Conservation (phyloP, 768 basidiomycete genomes). For the Auriscalpium microsporum region DNA sequence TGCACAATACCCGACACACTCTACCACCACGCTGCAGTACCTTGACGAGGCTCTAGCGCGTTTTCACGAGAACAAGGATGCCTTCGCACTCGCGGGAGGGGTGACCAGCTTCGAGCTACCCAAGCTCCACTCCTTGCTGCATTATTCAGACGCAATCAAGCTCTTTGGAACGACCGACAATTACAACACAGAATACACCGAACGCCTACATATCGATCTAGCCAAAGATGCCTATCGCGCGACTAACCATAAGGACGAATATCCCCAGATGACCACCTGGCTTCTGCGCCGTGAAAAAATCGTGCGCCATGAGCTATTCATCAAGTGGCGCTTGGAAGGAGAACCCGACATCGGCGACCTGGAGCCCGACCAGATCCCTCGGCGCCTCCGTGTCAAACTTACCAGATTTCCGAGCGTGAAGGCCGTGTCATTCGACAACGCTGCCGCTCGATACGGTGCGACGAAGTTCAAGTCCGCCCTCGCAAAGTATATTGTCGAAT, state of each 20-base stretch:
- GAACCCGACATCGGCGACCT: conserved; percentile 25
- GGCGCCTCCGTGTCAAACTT: background rate
- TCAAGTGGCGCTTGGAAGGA: conserved; percentile 17
- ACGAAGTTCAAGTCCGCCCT: conserved; percentile 9
- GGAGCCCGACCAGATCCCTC: background rate
- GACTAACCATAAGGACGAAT: background rate
- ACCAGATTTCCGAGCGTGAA: background rate
- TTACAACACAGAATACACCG: background rate
- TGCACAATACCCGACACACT: background rate
- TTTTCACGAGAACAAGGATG: background rate
- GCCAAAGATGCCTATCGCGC: background rate
- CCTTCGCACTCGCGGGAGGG: background rate
- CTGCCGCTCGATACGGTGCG: background rate
- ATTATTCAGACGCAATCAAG: background rate
- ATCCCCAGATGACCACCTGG: conserved; percentile 1
- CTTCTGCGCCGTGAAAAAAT: background rate
- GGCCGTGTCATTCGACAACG: background rate
- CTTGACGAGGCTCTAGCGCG: background rate
- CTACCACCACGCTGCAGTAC: background rate
- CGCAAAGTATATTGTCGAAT: conserved; percentile 18
- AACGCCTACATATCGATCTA: background rate
- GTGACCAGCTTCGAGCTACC: background rate
- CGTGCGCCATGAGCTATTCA: background rate
- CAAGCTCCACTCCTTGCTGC: background rate
- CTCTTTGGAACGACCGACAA: background rate